Evolutionary conservation across 164 flowering plant genomes (phyloP), one percentile per base, ranked within the genome.

Genomic region (Chloranthus sessilifolius): DNA sequence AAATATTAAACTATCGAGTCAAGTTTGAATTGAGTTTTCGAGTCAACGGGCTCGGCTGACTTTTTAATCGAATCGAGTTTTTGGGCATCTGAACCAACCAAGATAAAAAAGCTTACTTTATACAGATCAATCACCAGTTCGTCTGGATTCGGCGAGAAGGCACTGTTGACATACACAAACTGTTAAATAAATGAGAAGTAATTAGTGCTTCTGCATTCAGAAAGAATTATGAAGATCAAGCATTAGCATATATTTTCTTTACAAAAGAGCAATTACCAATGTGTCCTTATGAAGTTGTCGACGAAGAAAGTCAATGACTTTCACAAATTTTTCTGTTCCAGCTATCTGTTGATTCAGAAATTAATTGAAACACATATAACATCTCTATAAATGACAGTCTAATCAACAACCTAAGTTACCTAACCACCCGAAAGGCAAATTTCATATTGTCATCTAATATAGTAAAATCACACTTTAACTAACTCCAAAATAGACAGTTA

Each of bases 81-180:
- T n/a, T n/a, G n/a, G n/a, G n/a, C n/a, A n/a, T n/a, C n/a, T n/a
- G n/a, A n/a, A n/a, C n/a, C n/a, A n/a, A n/a, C n/a, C n/a, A n/a
- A n/a, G 21, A 3, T 14, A 21, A 5, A 43, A 50, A 19, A 52
- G 60, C 98, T 79, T 69, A 87, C 98, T 55, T 84, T 75, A 38
- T 72, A 92, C 2, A 92, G 78, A 71, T 88, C 97, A 24, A 67
- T 71, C 47, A 92, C 87, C 59, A 72, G 57, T 73, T 92, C 95
- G 68, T 88, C 97, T 9, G 97, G 95, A 58, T 82, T 88, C 3
- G 97, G 99, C 5, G 95, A 88, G 63, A 92, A 88, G 25, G 98
- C 94, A 67, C 95, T 88, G 77, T 88, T 88, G 38, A 92, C 82
- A 55, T 84, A 92, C 24, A 92, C 95, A 76, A 92, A 92, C 89